A percentile compares a stretch with the other conserved stretches of the same genome.
phyloP scores from a whole-genome alignment of 257 asterid genomes.

The Scutellaria barbata region DNA sequence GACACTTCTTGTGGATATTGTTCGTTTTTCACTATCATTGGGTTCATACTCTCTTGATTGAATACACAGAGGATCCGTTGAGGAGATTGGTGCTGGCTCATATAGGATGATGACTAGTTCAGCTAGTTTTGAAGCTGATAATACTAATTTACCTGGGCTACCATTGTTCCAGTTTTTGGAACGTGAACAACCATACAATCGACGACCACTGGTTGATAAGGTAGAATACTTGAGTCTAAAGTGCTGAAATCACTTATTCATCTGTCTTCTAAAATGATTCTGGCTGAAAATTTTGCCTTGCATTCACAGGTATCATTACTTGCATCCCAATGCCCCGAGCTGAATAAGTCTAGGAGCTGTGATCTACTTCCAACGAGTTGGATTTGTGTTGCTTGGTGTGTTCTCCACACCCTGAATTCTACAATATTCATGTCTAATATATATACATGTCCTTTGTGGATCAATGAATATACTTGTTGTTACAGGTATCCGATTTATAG shows the following conservation, averaged over 20 bases:
- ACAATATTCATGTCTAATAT: slow-evolving; percentile 26
- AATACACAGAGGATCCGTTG: slow-evolving; percentile 41
- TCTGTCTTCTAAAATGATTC: slow-evolving; percentile 27
- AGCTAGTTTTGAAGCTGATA: slow-evolving; percentile 46
- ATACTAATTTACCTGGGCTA: slow-evolving; percentile 40
- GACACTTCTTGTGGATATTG: slow-evolving; percentile 9
- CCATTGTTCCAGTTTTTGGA: slow-evolving; percentile 69
- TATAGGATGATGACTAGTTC: slow-evolving; percentile 48
- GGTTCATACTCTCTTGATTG: slow-evolving; percentile 27
- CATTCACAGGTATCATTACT: slow-evolving; percentile 63
- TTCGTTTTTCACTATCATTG: slow-evolving; percentile 10
- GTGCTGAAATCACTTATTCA: slow-evolving; percentile 14
- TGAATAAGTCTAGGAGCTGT: slow-evolving; percentile 67
- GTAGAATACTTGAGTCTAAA: slow-evolving; percentile 40
- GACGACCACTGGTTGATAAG: slow-evolving; percentile 71
- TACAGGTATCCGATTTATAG: slow-evolving; percentile 81
- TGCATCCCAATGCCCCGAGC: slow-evolving; percentile 62
- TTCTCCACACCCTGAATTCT: slow-evolving; percentile 3
- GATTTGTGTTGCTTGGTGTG: slow-evolving; percentile 91
- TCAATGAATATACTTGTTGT: slow-evolving; percentile 29
- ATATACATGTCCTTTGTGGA: slow-evolving; percentile 23
- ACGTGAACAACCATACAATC: slow-evolving; percentile 62
- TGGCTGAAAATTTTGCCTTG: slow-evolving; percentile 33
- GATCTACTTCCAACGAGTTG: slow-evolving; percentile 88
- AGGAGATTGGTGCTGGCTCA: slow-evolving; percentile 52